phyloP scores from a whole-genome alignment of 345 rosid species.

The Xanthoceras sorbifolium region DNA sequence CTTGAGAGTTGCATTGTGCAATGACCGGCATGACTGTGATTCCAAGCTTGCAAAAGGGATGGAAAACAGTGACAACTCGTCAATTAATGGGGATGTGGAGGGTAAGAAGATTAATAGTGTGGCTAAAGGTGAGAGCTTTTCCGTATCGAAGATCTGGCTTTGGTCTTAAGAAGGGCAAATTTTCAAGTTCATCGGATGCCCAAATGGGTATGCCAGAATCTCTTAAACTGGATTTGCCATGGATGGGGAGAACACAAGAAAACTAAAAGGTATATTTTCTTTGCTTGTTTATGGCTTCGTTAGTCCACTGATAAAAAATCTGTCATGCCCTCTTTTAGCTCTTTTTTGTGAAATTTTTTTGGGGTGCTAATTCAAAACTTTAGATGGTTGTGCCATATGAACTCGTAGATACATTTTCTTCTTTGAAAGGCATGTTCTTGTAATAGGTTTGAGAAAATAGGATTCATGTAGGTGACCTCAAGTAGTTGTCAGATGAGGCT shows the following conservation, averaged over 20 bases:
- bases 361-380: conserved; percentile 19
- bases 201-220: conserved; percentile 56
- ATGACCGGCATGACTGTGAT: conserved; percentile 28
- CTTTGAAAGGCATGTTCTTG: conserved; percentile 9
- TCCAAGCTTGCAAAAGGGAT: conserved; percentile 28
- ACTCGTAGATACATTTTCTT: not conserved
- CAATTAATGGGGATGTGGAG: conserved; percentile 38
- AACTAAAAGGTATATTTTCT: conserved; percentile 34
- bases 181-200: conserved; percentile 47
- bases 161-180: conserved; percentile 78
- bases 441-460: conserved; percentile 19
- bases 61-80: conserved; percentile 38
- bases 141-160: conserved; percentile 88
- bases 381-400: conserved; percentile 16
- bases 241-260: conserved; percentile 57
- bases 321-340: conserved; percentile 21
- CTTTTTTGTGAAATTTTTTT: conserved; percentile 6
- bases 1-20: conserved; percentile 52
- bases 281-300: conserved; percentile 10
- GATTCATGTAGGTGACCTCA: conserved; percentile 13
- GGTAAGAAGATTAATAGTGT: conserved; percentile 60
- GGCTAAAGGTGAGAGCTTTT: conserved; percentile 79
- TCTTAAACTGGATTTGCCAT: conserved; percentile 61
- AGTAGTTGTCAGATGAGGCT: conserved; percentile 7
- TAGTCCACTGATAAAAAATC: conserved; percentile 16